Percentiles rank a stretch among this genome's conserved stretches.
Conservation (phyloP, 192 early-diverging fungal genomes). For the Allomyces javanicus region DNA sequence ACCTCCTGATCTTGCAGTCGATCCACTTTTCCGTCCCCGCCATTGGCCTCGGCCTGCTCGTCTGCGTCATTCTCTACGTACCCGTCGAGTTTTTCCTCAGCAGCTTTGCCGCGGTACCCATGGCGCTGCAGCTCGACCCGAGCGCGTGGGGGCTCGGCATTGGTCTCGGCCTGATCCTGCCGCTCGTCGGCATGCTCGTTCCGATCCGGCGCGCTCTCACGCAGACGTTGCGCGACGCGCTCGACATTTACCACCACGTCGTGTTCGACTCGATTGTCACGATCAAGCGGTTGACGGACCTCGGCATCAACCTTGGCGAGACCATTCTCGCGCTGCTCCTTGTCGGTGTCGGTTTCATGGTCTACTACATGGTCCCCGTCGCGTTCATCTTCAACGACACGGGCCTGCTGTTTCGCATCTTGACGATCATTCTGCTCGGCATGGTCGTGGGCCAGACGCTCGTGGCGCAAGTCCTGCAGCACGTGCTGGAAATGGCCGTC, state of each 20-base stretch:
- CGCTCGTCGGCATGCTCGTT: conserved; percentile 11
- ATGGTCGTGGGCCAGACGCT: conserved; percentile 12
- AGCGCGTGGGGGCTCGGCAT: conserved; percentile 8
- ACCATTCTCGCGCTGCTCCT: conserved; percentile 8
- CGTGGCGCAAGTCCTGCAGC: conserved; percentile 10
- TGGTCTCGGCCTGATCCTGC: conserved; percentile 7
- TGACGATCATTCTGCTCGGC: conserved; percentile 12
- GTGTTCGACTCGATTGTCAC: conserved; percentile 7
- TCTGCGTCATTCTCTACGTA: conserved; percentile 7
- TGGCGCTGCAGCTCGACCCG: conserved; percentile 2
- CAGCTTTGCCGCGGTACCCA: conserved; percentile 5
- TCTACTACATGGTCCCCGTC: conserved; percentile 13
- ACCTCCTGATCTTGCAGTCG: conserved; percentile 12
- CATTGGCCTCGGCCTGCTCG: conserved; percentile 9
- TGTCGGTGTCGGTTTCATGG: conserved; percentile 12
- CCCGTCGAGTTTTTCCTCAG: conserved; percentile 8
- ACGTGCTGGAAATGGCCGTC: conserved; percentile 6
- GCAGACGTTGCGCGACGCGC: conserved; percentile 12
- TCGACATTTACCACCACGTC: conserved; percentile 13
- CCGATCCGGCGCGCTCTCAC: conserved; percentile 9
- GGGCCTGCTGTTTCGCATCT: conserved; percentile 12
- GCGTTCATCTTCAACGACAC: conserved; percentile 10
- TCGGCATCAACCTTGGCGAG: conserved; percentile 8
- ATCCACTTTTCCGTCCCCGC: conserved; percentile 11
- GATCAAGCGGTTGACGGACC: conserved; percentile 7